Evolutionary conservation across 495 filamentous ascomycete species (phyloP), one percentile per base, ranked within the genome.

Genomic region (Penicillium cataractarum): DNA sequence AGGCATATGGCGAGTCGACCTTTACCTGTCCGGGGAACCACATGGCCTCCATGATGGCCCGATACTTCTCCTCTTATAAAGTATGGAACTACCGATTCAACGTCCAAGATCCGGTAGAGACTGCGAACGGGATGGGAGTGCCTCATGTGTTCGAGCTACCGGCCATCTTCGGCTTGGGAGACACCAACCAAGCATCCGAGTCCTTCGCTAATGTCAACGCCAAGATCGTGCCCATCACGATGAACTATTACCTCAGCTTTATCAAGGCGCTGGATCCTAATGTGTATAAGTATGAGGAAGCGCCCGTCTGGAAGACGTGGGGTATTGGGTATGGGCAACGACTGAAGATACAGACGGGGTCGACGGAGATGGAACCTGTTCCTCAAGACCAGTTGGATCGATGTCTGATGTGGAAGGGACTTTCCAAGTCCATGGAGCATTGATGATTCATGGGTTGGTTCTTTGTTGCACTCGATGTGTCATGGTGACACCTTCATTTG

Each of bases 181-280:
- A 68, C 17, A 74, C 78, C 10, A 74, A 53, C 29, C 50, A 31
- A 51, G 48, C 52, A 27, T 67, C 65, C 5, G 49, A 72, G 6
- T 66, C 64, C 4, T 75, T 64, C 32, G 72, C 63, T 27, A 66
- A 37, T 12, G 58, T 59, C 13, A 86, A 89, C 35, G 74, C 71
- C 7, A 66, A 71, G 0, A 82, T 86, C 4, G 74, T 83, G 2
- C 80, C 82, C 0, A 75, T 86, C 13, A 82, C 86, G n/a, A 84
- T 87, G 71, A 74, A 77, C 3, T 90, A 90, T 65, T 89, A 82
- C 79, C 74, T 84, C 1, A 88, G 84, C 57, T 91, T 91, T 66
- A 82, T 89, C 58, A 78, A 80, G 50, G 77, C 76, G 0, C 79
- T 86, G 39, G 73, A 90, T 66, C 89, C 88, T 15, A 90, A 91